These are phyloP conservation scores for Immersiporthe knoxdaviesiana DNA, from an alignment of 2,329 filamentous ascomycete species.

Conservation along the genomic window DNA sequence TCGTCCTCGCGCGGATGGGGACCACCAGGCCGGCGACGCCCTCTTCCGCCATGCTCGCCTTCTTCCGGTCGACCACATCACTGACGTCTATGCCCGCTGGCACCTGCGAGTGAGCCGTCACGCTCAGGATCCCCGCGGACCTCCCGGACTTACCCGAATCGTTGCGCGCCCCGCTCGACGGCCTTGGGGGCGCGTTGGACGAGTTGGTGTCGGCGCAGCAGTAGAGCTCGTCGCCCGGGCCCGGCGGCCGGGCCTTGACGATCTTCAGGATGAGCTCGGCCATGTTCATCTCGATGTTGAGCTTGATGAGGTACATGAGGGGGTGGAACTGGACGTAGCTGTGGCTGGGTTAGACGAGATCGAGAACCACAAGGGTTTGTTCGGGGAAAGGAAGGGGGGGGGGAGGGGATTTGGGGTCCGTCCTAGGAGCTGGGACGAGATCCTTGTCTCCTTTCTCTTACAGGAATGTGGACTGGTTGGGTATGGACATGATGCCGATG, in stretches of 20 bases:
- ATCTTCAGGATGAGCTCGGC: conserved; percentile 51
- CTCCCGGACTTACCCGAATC: background rate
- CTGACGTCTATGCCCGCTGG: conserved; percentile 9
- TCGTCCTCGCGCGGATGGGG: background rate
- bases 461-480: conserved; percentile 45
- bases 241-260: conserved; percentile 29
- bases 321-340: conserved; percentile 54
- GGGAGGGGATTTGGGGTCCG: too few relatives aligned
- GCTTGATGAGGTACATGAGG: conserved; percentile 50
- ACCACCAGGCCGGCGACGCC: conserved; percentile 3
- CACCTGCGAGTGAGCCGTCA: background rate
- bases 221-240: conserved; percentile 1
- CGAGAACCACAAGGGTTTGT: background rate
- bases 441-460: conserved; percentile 26
- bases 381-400: too few relatives aligned
- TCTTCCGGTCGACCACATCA: conserved; percentile 7
- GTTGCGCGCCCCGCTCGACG: background rate
- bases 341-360: background rate
- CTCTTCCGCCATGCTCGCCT: conserved; percentile 15
- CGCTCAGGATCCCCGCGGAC: background rate
- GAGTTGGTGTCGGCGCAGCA: background rate
- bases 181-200: too few relatives aligned
- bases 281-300: conserved; percentile 57
- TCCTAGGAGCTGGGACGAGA: background rate
- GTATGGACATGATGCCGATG: conserved; percentile 51